Evolutionary conservation across 495 filamentous ascomycete genomes (phyloP).

Genomic region (Aspergillus panamensis): DNA sequence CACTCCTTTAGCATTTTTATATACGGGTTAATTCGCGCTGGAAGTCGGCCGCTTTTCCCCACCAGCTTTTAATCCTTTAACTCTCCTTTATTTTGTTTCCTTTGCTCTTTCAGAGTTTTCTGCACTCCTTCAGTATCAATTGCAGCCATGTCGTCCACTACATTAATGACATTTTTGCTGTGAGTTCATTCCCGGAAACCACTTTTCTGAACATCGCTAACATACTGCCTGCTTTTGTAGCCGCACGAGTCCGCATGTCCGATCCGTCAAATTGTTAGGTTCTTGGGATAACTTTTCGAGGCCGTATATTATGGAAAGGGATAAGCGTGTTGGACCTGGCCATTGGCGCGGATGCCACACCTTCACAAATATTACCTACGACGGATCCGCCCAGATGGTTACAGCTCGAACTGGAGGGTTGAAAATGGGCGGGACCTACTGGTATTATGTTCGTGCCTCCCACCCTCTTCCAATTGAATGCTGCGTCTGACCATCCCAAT

Average conservation of each 20-base stretch:
- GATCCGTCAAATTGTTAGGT: conserved; percentile 74
- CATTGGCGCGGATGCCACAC: conserved; percentile 83
- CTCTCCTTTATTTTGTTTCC: not conserved
- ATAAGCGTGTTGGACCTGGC: conserved; percentile 62
- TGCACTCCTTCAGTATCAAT: not conserved
- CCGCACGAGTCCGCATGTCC: conserved; percentile 60
- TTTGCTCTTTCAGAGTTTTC: not conserved
- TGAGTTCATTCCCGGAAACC: conserved; percentile 44
- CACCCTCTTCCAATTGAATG: not conserved
- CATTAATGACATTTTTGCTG: conserved; percentile 71
- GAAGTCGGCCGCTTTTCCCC: conserved; percentile 1
- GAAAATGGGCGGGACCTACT: conserved; percentile 90
- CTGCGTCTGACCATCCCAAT: conserved; percentile 20
- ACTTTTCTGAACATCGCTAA: not conserved
- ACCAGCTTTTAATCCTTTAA: not conserved
- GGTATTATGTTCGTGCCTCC: conserved; percentile 73
- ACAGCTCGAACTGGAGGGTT: conserved; percentile 70
- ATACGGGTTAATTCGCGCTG: conserved; percentile 3
- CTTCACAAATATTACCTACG: conserved; percentile 79
- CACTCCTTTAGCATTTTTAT: conserved; percentile 4
- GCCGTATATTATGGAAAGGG: conserved; percentile 73
- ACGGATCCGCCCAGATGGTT: conserved; percentile 54
- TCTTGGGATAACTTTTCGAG: conserved; percentile 91
- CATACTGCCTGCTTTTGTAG: conserved; percentile 34
- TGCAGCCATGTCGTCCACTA: conserved; percentile 61